A percentile compares a stretch with the other conserved stretches of the same genome.
Evolutionary conservation across 2,329 filamentous ascomycete genomes (phyloP).

Genomic region (Rosellinia necatrix): DNA sequence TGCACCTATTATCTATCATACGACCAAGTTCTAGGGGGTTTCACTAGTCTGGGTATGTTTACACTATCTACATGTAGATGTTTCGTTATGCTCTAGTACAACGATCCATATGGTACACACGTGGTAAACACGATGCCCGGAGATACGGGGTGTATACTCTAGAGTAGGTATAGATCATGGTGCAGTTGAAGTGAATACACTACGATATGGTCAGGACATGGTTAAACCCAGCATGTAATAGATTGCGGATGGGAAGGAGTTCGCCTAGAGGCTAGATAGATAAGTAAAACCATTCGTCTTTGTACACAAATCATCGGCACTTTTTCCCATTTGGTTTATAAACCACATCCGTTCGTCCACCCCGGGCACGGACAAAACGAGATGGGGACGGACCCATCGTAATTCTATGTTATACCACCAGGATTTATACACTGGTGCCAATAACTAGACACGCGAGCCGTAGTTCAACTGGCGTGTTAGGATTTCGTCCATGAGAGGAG

Average conservation of each 20-base stretch:
- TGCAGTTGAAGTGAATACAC: too few species aligned
- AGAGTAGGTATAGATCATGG: too few species aligned
- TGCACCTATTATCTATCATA: constrained; percentile 9
- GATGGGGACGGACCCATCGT: not conserved
- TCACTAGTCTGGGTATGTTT: not conserved
- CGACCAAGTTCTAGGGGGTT: not conserved
- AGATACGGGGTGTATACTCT: too few species aligned
- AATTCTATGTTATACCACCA: not conserved
- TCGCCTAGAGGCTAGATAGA: too few species aligned
- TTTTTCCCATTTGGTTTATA: constrained; percentile 6
- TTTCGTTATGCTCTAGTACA: constrained; percentile 7
- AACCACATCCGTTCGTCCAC: constrained; percentile 1
- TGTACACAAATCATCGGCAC: not conserved
- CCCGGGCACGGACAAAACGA: not conserved
- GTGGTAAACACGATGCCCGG: not conserved
- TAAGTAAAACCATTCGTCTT: not conserved
- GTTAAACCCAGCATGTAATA: too few species aligned
- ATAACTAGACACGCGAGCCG: not conserved
- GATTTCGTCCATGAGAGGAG: not conserved
- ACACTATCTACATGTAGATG: not conserved
- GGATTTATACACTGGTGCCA: not conserved
- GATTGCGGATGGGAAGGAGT: too few species aligned
- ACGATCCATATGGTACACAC: not conserved
- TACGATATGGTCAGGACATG: not conserved
- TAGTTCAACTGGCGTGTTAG: too few species aligned